These are phyloP conservation scores for Pythium oligandrum DNA, from an alignment of 352 stramenopile genomes.

Conservation along the genomic window DNA sequence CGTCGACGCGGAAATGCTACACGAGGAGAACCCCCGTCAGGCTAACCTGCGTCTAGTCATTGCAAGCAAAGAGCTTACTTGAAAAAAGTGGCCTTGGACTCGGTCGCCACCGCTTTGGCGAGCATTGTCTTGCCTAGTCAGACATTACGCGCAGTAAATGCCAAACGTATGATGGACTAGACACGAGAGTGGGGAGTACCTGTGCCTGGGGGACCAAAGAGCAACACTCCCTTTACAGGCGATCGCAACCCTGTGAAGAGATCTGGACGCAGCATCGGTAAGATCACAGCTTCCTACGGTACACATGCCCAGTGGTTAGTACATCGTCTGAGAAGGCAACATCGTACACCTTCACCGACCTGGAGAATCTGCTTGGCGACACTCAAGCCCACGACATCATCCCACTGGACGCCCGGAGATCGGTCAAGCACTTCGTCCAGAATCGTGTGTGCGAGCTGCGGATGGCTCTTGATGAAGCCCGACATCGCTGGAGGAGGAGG, in stretches of 20 bases:
- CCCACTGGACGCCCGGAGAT: conserved; percentile 74
- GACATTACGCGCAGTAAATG: not conserved
- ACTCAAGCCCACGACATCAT: conserved; percentile 75
- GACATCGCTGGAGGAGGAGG: conserved; percentile 2
- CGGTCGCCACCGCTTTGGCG: conserved; percentile 76
- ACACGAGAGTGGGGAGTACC: conserved; percentile 17
- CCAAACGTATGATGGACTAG: no score
- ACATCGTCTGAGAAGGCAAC: no score
- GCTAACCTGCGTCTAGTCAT: no score
- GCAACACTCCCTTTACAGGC: conserved; percentile 61
- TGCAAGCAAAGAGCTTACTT: conserved; percentile 28
- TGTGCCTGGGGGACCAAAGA: conserved; percentile 82
- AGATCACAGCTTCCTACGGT: conserved; percentile 78
- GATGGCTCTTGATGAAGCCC: conserved; percentile 50
- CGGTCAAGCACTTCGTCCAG: conserved; percentile 80
- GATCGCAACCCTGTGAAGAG: conserved; percentile 76
- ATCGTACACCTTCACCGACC: conserved; percentile 18
- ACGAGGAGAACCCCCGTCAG: conserved; percentile 3
- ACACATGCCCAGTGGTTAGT: no score
- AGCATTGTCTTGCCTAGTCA: conserved; percentile 73
- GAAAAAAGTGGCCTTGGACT: conserved; percentile 83
- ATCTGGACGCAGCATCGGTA: conserved; percentile 77
- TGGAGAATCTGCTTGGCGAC: conserved; percentile 87
- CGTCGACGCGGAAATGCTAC: conserved; percentile 82
- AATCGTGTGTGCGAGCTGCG: conserved; percentile 66